Percentiles rank a stretch among this genome's conserved stretches.
These are phyloP conservation scores for Paspalum vaginatum DNA, from an alignment of 176 grass and related monocot species.

Conservation along the genomic window DNA sequence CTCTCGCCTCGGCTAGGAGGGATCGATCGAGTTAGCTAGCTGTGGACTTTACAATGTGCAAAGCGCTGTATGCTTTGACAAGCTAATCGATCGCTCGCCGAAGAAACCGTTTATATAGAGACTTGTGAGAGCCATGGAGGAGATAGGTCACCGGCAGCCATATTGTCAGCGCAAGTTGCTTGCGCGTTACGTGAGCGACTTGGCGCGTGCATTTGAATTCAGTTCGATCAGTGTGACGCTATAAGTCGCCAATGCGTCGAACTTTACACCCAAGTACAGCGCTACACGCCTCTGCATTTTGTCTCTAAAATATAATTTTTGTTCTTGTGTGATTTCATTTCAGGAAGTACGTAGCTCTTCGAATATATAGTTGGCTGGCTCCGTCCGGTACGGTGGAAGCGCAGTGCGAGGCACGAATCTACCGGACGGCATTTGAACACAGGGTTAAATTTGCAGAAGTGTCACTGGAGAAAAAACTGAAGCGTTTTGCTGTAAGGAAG, in stretches of 20 bases:
- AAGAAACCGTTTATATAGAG: conserved; percentile 22
- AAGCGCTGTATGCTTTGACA: background rate
- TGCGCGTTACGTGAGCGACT: conserved; percentile 34
- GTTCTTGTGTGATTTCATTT: background rate
- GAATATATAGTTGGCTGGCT: no score
- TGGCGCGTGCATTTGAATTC: conserved; percentile 20
- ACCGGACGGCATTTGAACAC: no score
- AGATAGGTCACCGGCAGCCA: background rate
- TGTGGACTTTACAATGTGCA: conserved; percentile 6
- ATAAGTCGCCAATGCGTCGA: background rate
- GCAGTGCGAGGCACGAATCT: no score
- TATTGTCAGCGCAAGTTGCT: conserved; percentile 15
- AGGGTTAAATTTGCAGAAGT: no score
- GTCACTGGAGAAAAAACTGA: no score
- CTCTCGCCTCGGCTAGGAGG: background rate
- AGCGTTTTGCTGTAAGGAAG: no score
- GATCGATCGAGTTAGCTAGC: background rate
- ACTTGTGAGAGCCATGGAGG: background rate
- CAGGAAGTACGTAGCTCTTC: background rate
- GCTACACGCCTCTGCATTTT: background rate
- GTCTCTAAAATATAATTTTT: background rate
- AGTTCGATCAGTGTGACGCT: background rate
- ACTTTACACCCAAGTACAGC: background rate
- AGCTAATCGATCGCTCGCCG: background rate
- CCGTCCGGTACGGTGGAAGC: no score